phyloP scores from a whole-genome alignment of 2,329 filamentous ascomycete genomes.

The Pyricularia sp. region DNA sequence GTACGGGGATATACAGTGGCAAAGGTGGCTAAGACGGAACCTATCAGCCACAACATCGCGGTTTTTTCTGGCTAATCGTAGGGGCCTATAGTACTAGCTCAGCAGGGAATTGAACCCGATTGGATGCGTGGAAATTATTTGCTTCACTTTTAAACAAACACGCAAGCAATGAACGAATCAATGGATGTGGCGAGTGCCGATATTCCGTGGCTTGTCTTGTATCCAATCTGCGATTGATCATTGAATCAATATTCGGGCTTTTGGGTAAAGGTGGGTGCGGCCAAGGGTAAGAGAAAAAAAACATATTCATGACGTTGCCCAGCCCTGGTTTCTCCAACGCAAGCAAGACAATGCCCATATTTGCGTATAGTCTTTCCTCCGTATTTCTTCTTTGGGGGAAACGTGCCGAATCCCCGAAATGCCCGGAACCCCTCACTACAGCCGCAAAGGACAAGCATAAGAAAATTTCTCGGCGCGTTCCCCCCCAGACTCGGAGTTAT shows the following conservation, averaged over 20 bases:
- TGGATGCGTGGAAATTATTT: not conserved
- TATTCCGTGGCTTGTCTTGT: not conserved
- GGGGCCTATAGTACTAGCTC: not conserved
- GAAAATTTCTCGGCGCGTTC: not conserved
- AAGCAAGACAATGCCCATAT: not conserved
- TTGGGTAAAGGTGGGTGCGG: not conserved
- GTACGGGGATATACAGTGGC: not conserved
- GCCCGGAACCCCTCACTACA: not conserved
- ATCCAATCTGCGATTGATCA: not conserved
- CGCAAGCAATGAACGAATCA: not conserved
- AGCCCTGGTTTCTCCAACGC: not conserved
- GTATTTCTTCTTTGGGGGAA: no score
- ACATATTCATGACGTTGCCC: not conserved
- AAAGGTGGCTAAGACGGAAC: not conserved
- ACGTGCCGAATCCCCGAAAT: not conserved
- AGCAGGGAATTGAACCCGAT: not conserved
- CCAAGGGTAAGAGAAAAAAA: no score
- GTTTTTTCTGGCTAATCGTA: not conserved
- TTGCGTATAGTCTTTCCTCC: not conserved
- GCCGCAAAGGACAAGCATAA: not conserved
- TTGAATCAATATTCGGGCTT: not conserved
- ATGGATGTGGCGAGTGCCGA: not conserved
- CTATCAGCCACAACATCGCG: not conserved
- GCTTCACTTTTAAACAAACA: not conserved
- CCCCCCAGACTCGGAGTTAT: not conserved